A percentile compares a stretch with the other conserved stretches of the same genome.
These are phyloP conservation scores for Mortierella sp. DNA, from an alignment of 371 early-diverging fungal species.

Conservation along the genomic window DNA sequence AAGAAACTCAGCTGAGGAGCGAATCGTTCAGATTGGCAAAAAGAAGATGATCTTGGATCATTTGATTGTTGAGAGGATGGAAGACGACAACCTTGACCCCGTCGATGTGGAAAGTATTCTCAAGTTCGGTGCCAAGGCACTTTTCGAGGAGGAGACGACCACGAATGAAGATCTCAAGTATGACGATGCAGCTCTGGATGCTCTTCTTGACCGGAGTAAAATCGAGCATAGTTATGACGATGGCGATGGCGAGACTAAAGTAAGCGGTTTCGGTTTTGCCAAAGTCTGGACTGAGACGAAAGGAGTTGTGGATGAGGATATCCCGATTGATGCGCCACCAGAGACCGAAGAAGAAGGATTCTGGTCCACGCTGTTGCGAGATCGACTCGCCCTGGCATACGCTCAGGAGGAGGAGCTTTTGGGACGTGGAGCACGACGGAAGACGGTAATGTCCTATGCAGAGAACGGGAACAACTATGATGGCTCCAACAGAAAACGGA, in stretches of 20 bases:
- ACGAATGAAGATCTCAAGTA: conserved; percentile 65
- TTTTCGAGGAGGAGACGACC: conserved; percentile 73
- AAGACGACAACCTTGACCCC: conserved; percentile 64
- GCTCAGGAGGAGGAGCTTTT: conserved; percentile 42
- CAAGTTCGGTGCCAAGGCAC: conserved; percentile 79
- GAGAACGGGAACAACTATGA: conserved; percentile 48
- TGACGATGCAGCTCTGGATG: conserved; percentile 66
- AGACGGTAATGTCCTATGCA: conserved; percentile 48
- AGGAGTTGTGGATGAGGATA: conserved; percentile 49
- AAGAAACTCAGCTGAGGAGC: conserved; percentile 76
- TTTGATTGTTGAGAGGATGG: conserved; percentile 85
- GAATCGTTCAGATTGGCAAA: conserved; percentile 85
- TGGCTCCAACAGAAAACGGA: conserved; percentile 45
- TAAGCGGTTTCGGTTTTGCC: conserved; percentile 52
- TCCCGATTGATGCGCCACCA: conserved; percentile 42
- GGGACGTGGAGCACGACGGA: conserved; percentile 48
- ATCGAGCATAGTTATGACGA: conserved; percentile 46
- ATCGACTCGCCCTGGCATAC: conserved; percentile 43
- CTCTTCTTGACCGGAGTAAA: conserved; percentile 72
- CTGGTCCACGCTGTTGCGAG: conserved; percentile 44
- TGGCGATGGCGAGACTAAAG: conserved; percentile 44
- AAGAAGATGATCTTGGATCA: conserved; percentile 90
- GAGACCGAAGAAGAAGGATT: conserved; percentile 50
- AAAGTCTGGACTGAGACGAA: conserved; percentile 54
- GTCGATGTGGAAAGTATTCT: conserved; percentile 79